Conservation (phyloP, 768 basidiomycete species). For the Pisolithus marmoratus region DNA sequence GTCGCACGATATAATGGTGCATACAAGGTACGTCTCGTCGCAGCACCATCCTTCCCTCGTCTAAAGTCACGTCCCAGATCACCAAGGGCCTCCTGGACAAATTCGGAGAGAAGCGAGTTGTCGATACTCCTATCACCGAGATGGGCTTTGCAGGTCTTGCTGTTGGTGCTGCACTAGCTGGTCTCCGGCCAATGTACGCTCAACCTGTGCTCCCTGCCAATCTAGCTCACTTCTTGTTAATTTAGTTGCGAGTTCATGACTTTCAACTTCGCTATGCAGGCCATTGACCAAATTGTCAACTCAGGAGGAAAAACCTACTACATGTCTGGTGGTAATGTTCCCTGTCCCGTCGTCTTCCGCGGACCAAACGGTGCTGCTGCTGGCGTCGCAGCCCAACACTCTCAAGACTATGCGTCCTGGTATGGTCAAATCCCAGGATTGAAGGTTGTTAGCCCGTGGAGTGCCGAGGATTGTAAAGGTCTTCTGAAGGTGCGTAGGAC, state of each 20-base stretch:
- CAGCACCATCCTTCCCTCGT: background rate
- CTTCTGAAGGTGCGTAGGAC: conserved; percentile 71
- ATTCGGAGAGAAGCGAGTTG: conserved; percentile 97
- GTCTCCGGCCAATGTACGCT: conserved; percentile 84
- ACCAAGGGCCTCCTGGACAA: conserved; percentile 99
- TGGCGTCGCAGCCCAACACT: conserved; percentile 96
- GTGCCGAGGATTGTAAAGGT: conserved; percentile 98
- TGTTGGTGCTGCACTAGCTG: conserved; percentile 89
- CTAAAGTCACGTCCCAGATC: conserved; percentile 47
- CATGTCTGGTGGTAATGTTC: conserved; percentile 99
- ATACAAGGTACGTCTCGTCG: conserved; percentile 62
- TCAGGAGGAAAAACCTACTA: conserved; percentile 99
- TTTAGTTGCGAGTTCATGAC: conserved; percentile 98
- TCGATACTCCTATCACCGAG: conserved; percentile 96
- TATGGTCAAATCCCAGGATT: conserved; percentile 90
- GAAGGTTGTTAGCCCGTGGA: conserved; percentile 98
- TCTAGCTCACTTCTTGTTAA: conserved; percentile 7
- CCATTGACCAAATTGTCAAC: conserved; percentile 99
- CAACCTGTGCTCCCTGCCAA: background rate
- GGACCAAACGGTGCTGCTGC: conserved; percentile 98
- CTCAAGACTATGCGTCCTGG: conserved; percentile 97
- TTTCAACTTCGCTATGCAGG: conserved; percentile 99
- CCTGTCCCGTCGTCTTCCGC: conserved; percentile 98
- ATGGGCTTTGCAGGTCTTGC: conserved; percentile 99
- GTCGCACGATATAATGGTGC: conserved; percentile 98